Evolutionary conservation across 2,329 filamentous ascomycete genomes (phyloP), one percentile per base, ranked within the genome.

Genomic region (Colletotrichum paranaense): DNA sequence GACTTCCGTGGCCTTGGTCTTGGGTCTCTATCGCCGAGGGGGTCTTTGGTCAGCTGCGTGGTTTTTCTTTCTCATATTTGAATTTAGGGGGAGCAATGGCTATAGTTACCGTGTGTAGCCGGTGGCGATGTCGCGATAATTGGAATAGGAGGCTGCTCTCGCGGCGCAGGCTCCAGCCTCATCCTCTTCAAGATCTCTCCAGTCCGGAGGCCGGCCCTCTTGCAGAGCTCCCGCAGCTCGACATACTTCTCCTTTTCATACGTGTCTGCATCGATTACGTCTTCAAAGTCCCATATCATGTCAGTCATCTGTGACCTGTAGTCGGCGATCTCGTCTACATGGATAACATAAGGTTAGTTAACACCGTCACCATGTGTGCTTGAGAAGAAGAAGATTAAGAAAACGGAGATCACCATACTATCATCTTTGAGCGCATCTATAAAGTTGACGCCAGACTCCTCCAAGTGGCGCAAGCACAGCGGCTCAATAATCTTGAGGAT

Each of bases 251-350:
- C 82, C 30, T 81, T 78, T n/a, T 90, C 87, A 73, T 90, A 90
- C 28, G 82, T 82, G 42, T 88, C 85, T 16, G 80, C 76, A 62
- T 88, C 86, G 73, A 87, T 79, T 75, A 83, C 89, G 66, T 90
- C 88, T 68, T 91, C 89, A 75, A 91, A 90, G 64, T 88, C 88
- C 84, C 88, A 91, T 7, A 90, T 79, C 28, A 89, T 76, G 59
- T 87, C 84, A 71, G 84, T 86, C 53, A 91, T 81, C 68, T 86
- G 82, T 22, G 82, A 81, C 58, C 88, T 83, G 71, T 84, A 86
- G 57, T 83, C 79, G 66, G 86, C 84, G 65, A 91, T 88, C 42
- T 86, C 86, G 68, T 87, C 88, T 89, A 74, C 16, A 22, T 35
- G 32, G 32, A 35, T 12, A 11, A 14, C 24, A 8, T 22, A 11